Evolutionary conservation across 176 grass and related monocot genomes (phyloP).

Genomic region (Carex parvula): DNA sequence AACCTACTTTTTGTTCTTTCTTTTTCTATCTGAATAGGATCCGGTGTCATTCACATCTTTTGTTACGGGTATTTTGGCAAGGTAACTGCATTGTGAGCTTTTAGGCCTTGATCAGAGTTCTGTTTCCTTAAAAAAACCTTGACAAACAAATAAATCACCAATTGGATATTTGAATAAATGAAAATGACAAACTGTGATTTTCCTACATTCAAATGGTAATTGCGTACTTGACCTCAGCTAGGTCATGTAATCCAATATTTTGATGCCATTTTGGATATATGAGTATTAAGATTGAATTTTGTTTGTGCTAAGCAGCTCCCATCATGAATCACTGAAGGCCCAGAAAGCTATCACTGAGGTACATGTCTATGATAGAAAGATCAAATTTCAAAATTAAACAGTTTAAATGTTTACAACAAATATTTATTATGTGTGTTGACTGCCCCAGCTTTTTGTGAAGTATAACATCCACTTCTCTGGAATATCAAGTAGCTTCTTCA

Average conservation of each 20-base stretch:
- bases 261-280: background rate
- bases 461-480: slow-evolving; percentile 94
- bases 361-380: slow-evolving; percentile 22
- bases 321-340: slow-evolving; percentile 85
- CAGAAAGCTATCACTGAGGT: slow-evolving; percentile 96
- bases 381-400: slow-evolving; percentile 14
- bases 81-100: slow-evolving; percentile 42
- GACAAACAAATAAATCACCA: background rate
- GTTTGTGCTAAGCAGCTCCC: slow-evolving; percentile 51
- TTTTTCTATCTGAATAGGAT: slow-evolving; percentile 47
- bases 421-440: slow-evolving; percentile 29
- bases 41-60: slow-evolving; percentile 66
- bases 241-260: background rate
- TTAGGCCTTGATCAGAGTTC: background rate
- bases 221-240: background rate
- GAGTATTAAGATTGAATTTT: slow-evolving; percentile 16
- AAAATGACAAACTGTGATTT: background rate
- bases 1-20: background rate
- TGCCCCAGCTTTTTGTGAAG: slow-evolving; percentile 78
- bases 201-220: background rate
- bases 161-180: slow-evolving; percentile 1
- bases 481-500: slow-evolving; percentile 87
- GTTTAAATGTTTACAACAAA: slow-evolving; percentile 11
- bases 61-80: slow-evolving; percentile 78
- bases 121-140: background rate